Evolutionary conservation across 306 rosid genomes (phyloP).

Genomic region (Cyclanthera cordifolia): DNA sequence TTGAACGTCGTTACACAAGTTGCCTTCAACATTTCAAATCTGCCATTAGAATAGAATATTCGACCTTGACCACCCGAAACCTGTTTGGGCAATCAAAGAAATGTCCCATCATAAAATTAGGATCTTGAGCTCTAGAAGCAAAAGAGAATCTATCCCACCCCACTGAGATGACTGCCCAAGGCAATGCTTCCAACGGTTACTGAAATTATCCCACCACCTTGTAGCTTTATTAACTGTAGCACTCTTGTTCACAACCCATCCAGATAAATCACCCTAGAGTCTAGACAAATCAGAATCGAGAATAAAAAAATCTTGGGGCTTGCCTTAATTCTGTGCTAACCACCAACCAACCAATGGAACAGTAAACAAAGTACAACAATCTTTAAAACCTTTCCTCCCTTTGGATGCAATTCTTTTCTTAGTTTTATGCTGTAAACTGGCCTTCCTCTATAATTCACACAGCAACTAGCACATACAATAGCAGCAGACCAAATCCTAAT

Average conservation of each 20-base stretch:
- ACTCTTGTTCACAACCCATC: background rate
- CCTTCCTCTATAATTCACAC: background rate
- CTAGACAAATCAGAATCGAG: background rate
- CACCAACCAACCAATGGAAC: background rate
- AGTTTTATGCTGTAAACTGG: background rate
- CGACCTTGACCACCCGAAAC: background rate
- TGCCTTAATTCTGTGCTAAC: background rate
- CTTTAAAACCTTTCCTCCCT: background rate
- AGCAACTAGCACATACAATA: background rate
- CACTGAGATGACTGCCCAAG: background rate
- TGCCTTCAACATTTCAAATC: background rate
- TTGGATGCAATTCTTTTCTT: background rate
- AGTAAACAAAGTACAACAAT: background rate
- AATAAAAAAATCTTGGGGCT: background rate
- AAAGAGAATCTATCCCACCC: background rate
- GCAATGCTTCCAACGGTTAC: background rate
- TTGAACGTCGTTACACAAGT: background rate
- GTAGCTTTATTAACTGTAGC: background rate
- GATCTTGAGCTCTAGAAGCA: background rate
- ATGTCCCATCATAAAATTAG: background rate
- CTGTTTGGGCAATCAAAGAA: background rate
- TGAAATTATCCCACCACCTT: background rate
- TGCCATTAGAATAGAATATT: background rate
- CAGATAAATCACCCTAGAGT: background rate
- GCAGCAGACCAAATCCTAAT: background rate